Base-by-base conservation (phyloP, 805 yeast genomes). In the Limtongozyma cylindracea region DNA sequence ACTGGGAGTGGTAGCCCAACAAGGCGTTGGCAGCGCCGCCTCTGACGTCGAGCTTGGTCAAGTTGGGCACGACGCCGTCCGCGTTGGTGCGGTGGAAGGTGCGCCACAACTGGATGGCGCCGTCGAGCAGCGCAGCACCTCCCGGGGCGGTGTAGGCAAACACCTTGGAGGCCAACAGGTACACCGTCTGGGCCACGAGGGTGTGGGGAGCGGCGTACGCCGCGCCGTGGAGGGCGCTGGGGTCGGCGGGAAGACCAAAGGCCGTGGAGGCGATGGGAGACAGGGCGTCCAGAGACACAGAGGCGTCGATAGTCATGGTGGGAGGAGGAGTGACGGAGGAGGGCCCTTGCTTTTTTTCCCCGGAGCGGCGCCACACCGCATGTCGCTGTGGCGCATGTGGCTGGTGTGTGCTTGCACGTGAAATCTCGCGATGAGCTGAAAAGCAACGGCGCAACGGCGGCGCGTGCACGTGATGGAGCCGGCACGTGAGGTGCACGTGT, bases 1-100 rank as follows among this genome's bases (percentile, higher is more conserved):
- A 16, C 11, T 22, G 19, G 18, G 43, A 42, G 20, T 35, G 37
- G 45, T 68, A 82, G 18, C 94, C 95, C 22, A 74, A 49, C 20
- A 84, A 56, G 13, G 74, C 61, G 29, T 65, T 57, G 20, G 84
- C 76, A 16, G 93, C 88, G 34, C 94, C 95, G 3, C 71, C 51
- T 40, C 92, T 65, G 25, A 76, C 61, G 37, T 80, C 78, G 25
- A 70, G 43, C 29, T 58, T 48, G 37, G 63, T 52, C 31, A 70
- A 43, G 24, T 52, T 51, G 13, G 91, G 88, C 24, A 67, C 61
- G n/a, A 41, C 44, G 12, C 66, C 67, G 20, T 43, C 37, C 9
- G 61, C 49, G 37, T 71, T 70, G 18, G 39, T 36, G 20, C 54
- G 34, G 34, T 61, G 56, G 35, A 50, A 51, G 21, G 52, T 42